Evolutionary conservation across 768 basidiomycete genomes (phyloP).

Genomic region (Psilocybe azurescens): DNA sequence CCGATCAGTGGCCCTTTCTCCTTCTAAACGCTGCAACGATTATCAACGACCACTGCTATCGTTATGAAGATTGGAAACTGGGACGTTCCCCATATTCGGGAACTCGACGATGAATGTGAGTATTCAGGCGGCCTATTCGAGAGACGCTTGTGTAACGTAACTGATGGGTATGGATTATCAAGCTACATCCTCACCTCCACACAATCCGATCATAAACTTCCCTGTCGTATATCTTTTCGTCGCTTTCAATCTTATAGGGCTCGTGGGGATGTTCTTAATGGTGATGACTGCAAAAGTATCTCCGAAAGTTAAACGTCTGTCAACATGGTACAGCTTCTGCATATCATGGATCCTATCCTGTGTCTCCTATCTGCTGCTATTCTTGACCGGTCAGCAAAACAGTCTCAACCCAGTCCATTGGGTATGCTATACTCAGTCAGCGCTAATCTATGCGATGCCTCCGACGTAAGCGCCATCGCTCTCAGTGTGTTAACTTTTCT

Average conservation of each 20-base stretch:
- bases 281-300: constrained; percentile 33
- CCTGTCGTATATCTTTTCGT: constrained; percentile 32
- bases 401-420: constrained; percentile 21
- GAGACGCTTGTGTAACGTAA: background rate
- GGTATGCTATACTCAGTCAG: constrained; percentile 38
- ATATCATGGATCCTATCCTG: constrained; percentile 40
- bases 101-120: background rate
- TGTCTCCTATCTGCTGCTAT: constrained; percentile 38
- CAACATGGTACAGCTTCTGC: constrained; percentile 45
- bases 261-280: constrained; percentile 32
- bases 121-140: background rate
- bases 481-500: background rate
- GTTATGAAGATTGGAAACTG: constrained; percentile 1
- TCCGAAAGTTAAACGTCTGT: constrained; percentile 32
- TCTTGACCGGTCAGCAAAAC: constrained; percentile 36
- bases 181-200: background rate
- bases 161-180: background rate
- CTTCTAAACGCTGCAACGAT: background rate
- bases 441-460: constrained; percentile 39
- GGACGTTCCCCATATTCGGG: background rate
- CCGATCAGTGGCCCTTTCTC: background rate
- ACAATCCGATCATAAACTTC: constrained; percentile 8
- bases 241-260: constrained; percentile 35
- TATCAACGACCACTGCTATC: background rate
- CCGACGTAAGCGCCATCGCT: constrained; percentile 21